Evolutionary conservation across 805 yeast species (phyloP).

Genomic region (Blastobotrys terrestris): DNA sequence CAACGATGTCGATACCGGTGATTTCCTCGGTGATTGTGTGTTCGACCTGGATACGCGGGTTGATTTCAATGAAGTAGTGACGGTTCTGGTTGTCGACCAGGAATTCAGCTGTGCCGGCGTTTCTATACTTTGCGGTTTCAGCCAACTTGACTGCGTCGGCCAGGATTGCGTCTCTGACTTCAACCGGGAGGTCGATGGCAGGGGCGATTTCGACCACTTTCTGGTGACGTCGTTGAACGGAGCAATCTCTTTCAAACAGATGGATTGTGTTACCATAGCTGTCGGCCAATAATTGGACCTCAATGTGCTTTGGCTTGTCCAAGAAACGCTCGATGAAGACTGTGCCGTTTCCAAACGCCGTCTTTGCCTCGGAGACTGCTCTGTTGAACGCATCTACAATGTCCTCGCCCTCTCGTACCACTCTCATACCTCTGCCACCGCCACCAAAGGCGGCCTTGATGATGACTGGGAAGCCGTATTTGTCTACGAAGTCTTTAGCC

Average conservation of each 20-base stretch:
- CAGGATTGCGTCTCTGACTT: slow-evolving; percentile 85
- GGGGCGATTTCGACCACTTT: slow-evolving; percentile 99
- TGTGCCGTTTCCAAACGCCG: slow-evolving; percentile 98
- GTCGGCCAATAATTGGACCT: slow-evolving; percentile 93
- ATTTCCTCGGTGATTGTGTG: slow-evolving; percentile 98
- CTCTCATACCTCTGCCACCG: slow-evolving; percentile 99
- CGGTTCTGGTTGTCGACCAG: slow-evolving; percentile 88
- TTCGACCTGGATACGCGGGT: slow-evolving; percentile 97
- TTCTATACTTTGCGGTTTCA: slow-evolving; percentile 78
- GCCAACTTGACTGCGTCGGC: slow-evolving; percentile 94
- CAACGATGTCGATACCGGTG: slow-evolving; percentile 95
- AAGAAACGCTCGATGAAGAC: slow-evolving; percentile 95
- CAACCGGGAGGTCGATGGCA: slow-evolving; percentile 77
- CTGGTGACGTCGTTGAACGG: slow-evolving; percentile 99
- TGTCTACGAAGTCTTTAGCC: slow-evolving; percentile 69
- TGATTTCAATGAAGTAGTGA: slow-evolving; percentile 96
- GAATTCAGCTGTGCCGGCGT: slow-evolving; percentile 98
- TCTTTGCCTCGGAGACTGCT: slow-evolving; percentile 88
- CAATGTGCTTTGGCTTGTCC: slow-evolving; percentile 95
- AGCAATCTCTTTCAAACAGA: slow-evolving; percentile 94
- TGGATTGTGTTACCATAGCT: slow-evolving; percentile 91
- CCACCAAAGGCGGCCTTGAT: slow-evolving; percentile 99
- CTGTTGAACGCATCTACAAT: slow-evolving; percentile 86
- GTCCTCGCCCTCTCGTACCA: slow-evolving; percentile 93
- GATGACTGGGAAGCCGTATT: slow-evolving; percentile 93